These are phyloP conservation scores for Hirschioporus abietinus DNA, from an alignment of 768 basidiomycete genomes.

Conservation along the genomic window DNA sequence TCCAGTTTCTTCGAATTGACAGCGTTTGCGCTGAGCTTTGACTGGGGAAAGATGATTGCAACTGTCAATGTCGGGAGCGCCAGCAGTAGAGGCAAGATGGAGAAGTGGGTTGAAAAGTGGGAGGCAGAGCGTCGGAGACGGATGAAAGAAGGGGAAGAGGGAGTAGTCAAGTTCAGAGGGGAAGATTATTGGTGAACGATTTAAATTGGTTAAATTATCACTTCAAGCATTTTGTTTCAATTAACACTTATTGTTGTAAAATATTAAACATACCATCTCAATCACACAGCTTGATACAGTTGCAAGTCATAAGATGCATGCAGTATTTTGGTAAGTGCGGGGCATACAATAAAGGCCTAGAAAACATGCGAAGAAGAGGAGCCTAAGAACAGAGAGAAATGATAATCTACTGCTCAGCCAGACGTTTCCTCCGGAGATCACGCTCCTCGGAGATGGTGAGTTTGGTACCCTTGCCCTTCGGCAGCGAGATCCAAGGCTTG, in stretches of 20 bases:
- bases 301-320: constrained; percentile 8
- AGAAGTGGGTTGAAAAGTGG: constrained; percentile 87
- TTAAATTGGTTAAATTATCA: neutral
- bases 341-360: neutral
- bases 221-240: neutral
- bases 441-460: constrained; percentile 96
- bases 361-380: neutral
- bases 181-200: constrained; percentile 41
- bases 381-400: constrained; percentile 8
- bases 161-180: constrained; percentile 31
- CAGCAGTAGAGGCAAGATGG: constrained; percentile 75
- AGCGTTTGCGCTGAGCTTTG: constrained; percentile 86
- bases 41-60: constrained; percentile 87
- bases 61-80: constrained; percentile 87
- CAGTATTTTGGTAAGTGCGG: constrained; percentile 11
- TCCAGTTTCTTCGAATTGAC: constrained; percentile 94
- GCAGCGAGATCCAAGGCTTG: constrained; percentile 96
- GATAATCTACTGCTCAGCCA: constrained; percentile 56
- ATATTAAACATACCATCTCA: neutral
- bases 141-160: constrained; percentile 23
- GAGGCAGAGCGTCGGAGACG: constrained; percentile 69
- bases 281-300: neutral
- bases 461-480: constrained; percentile 97
- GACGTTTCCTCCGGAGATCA: constrained; percentile 81
- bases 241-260: neutral